phyloP scores from a whole-genome alignment of 352 stramenopile species.

The Globisporangium alternatum region DNA sequence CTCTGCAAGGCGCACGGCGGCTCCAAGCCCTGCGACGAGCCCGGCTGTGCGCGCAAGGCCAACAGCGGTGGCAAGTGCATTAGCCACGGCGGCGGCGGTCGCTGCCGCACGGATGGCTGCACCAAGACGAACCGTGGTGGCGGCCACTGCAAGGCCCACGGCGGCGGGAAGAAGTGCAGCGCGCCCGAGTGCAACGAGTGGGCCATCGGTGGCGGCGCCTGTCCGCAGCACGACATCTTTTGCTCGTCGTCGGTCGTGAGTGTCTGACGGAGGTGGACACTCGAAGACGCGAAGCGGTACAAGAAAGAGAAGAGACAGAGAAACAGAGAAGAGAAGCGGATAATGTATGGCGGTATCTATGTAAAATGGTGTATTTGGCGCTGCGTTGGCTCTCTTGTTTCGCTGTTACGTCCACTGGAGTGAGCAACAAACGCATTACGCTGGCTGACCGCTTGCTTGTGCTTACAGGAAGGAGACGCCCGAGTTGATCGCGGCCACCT shows the following conservation, averaged over 20 bases:
- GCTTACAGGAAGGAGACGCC: conserved; percentile 69
- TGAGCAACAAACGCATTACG: not conserved
- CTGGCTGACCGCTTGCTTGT: not conserved
- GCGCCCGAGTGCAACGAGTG: conserved; percentile 61
- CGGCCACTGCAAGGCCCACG: conserved; percentile 76
- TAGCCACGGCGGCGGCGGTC: conserved; percentile 68
- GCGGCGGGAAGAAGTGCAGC: conserved; percentile 75
- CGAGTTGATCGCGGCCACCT: conserved; percentile 82
- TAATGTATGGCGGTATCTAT: conserved; percentile 18
- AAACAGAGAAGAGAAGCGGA: not conserved
- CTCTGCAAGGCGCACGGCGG: conserved; percentile 84
- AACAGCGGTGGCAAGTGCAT: conserved; percentile 83
- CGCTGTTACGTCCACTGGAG: not conserved
- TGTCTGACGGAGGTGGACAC: conserved; percentile 35
- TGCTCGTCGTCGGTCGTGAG: conserved; percentile 35
- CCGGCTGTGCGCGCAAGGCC: conserved; percentile 61
- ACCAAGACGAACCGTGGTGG: conserved; percentile 75
- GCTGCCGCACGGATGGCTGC: conserved; percentile 65
- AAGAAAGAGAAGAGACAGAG: not conserved
- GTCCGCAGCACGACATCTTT: conserved; percentile 62
- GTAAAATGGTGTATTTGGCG: conserved; percentile 20
- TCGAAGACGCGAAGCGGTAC: conserved; percentile 8
- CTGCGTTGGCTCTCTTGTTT: conserved; percentile 3
- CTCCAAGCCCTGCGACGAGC: conserved; percentile 55
- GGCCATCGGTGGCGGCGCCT: conserved; percentile 65